phyloP scores from a whole-genome alignment of 768 basidiomycete genomes.

The Leccinum pellstonianum region DNA sequence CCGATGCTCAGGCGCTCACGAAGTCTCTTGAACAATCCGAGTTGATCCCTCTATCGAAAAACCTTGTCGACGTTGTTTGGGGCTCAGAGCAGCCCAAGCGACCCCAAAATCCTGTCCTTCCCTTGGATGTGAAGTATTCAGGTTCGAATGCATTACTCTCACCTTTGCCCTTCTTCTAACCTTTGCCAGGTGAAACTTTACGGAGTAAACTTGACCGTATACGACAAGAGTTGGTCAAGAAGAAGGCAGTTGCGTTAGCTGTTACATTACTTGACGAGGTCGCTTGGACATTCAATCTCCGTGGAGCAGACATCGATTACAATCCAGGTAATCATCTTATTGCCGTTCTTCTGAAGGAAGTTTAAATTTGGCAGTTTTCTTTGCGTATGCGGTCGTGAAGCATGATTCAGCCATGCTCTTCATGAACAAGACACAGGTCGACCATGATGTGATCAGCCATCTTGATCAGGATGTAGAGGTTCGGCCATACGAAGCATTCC shows the following conservation, averaged over 20 bases:
- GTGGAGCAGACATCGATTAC: conserved; percentile 75
- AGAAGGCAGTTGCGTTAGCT: conserved; percentile 58
- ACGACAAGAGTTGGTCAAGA: conserved; percentile 63
- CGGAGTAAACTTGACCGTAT: conserved; percentile 65
- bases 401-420: conserved; percentile 59
- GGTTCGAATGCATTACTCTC: conserved; percentile 38
- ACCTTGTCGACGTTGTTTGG: conserved; percentile 85
- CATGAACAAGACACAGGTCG: conserved; percentile 52
- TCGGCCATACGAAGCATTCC: conserved; percentile 67
- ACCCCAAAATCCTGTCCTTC: conserved; percentile 64
- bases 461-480: conserved; percentile 65
- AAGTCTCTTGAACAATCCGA: conserved; percentile 60
- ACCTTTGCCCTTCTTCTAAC: not conserved
- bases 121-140: conserved; percentile 72
- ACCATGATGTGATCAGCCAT: conserved; percentile 39
- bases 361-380: conserved; percentile 63
- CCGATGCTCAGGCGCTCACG: conserved; percentile 61
- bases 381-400: conserved; percentile 85
- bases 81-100: conserved; percentile 59
- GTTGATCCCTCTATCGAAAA: conserved; percentile 63
- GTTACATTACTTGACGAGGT: conserved; percentile 92
- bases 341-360: not conserved
- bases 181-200: conserved; percentile 52
- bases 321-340: conserved; percentile 41
- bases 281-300: conserved; percentile 91